Evolutionary conservation across 176 grass and related monocot species (phyloP).

Genomic region (Echinochloa phyllopogon): DNA sequence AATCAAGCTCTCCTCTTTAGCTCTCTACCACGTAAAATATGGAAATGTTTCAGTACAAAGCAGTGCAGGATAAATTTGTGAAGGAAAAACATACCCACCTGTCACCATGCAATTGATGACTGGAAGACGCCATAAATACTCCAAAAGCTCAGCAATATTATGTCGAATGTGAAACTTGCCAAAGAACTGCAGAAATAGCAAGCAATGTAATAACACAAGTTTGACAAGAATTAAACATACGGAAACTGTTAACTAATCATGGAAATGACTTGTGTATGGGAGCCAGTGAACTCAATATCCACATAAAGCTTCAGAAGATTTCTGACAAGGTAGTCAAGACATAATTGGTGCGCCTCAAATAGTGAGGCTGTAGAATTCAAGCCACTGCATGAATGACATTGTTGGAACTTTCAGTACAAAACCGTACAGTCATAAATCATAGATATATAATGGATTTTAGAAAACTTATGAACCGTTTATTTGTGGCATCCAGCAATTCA

Average conservation of each 20-base stretch:
- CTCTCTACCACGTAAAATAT: constrained; percentile 60
- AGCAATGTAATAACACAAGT: constrained; percentile 37
- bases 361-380: constrained; percentile 76
- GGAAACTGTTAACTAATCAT: constrained; percentile 11
- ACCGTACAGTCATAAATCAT: constrained; percentile 13
- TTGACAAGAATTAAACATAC: background rate
- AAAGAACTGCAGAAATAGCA: constrained; percentile 70
- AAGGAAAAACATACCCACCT: constrained; percentile 52
- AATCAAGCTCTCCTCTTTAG: constrained; percentile 93
- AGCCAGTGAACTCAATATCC: constrained; percentile 99
- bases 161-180: constrained; percentile 97
- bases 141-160: constrained; percentile 97
- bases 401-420: constrained; percentile 27
- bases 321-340: constrained; percentile 85
- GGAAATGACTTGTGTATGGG: constrained; percentile 82
- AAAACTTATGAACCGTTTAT: constrained; percentile 61
- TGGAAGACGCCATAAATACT: constrained; percentile 96
- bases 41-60: constrained; percentile 29
- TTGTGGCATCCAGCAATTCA: constrained; percentile 91
- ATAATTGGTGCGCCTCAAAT: constrained; percentile 90
- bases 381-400: constrained; percentile 56
- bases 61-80: background rate
- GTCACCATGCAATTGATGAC: constrained; percentile 90
- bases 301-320: constrained; percentile 98
- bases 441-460: background rate